phyloP scores from a whole-genome alignment of 306 rosid genomes.

The Dicorynia guianensis region DNA sequence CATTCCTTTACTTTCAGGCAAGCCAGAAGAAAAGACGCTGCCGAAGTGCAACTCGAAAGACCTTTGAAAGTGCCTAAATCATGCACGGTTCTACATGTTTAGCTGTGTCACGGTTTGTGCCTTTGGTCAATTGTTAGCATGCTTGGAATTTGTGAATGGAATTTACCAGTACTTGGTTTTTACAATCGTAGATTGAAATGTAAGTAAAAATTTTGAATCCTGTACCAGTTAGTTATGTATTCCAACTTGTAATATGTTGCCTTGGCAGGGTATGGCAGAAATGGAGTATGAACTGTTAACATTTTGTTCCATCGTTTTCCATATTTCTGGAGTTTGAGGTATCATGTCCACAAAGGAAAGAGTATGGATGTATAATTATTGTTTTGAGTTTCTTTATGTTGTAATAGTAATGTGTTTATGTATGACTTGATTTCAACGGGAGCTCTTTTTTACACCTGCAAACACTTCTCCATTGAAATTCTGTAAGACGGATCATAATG shows the following conservation, averaged over 20 bases:
- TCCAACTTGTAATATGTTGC: conserved; percentile 28
- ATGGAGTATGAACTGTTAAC: conserved; percentile 36
- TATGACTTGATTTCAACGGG: too few relatives aligned
- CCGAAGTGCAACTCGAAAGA: conserved; percentile 46
- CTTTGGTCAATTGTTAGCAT: conserved; percentile 6
- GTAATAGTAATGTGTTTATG: neutral
- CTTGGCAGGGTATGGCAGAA: conserved; percentile 29
- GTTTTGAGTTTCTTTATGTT: conserved; percentile 31
- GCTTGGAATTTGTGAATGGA: conserved; percentile 22
- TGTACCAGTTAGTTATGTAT: neutral
- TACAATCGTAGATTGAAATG: too few relatives aligned
- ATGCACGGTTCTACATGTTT: conserved; percentile 7
- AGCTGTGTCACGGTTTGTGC: conserved; percentile 2
- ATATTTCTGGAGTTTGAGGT: conserved; percentile 21
- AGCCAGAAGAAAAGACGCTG: conserved; percentile 47
- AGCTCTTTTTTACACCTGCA: too few relatives aligned
- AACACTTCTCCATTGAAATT: too few relatives aligned
- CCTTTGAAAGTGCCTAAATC: conserved; percentile 49
- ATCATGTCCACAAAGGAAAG: conserved; percentile 32
- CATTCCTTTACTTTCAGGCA: conserved; percentile 49
- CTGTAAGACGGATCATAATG: too few relatives aligned
- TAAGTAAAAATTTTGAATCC: conserved; percentile 9
- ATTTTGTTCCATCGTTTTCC: neutral
- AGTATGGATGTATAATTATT: conserved; percentile 32
- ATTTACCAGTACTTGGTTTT: too few relatives aligned